Base-by-base conservation (phyloP, 164 flowering plant genomes). In the Berberis vulgaris region DNA sequence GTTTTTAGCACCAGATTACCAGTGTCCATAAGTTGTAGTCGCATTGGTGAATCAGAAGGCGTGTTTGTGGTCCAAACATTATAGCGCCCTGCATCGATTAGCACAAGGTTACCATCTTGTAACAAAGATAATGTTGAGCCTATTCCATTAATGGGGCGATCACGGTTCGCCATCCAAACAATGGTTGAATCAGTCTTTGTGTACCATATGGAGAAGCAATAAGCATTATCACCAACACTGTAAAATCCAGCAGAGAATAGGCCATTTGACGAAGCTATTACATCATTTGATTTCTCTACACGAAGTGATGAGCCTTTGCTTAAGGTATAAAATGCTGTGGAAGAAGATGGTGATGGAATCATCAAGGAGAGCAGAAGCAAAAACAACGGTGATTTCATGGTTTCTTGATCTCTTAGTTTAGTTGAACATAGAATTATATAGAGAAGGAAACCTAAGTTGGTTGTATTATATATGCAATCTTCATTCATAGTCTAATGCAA, bases 131-230 rank as follows among this genome's bases (percentile, higher is more conserved):
- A 68, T 50, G 43, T 65, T 2, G 86, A 76, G 40, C 67, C 13
- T 53, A 43, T 72, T 4, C 80, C 80, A 45, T 78, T 82, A 0
- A 82, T 78, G 0, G 86, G 83, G 5, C 41, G 41, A 60, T 82
- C 77, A 1, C 86, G 73, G 67, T 82, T 82, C 0, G 79, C 82
- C 75, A 76, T 80, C 83, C 86, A 80, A 55, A 78, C 63, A 45
- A 60, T n/a, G 6, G 63, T 45, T 3, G 52, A 45, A 46, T 44
- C 49, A 40, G 61, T 53, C 2, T 67, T 13, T 43, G 44, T 61
- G 73, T 67, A 74, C 74, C 73, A 67, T 12, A 74, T 47, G 44
- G 73, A 62, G 42, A 71, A 77, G 66, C 71, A 68, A 43, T 65
- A 74, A 4, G 78, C 73, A 26, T 77, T 77, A n/a, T 39, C 49